Evolutionary conservation across 108 stramenopile species (phyloP).

Genomic region (Mayamaea pseudoterrestris): DNA sequence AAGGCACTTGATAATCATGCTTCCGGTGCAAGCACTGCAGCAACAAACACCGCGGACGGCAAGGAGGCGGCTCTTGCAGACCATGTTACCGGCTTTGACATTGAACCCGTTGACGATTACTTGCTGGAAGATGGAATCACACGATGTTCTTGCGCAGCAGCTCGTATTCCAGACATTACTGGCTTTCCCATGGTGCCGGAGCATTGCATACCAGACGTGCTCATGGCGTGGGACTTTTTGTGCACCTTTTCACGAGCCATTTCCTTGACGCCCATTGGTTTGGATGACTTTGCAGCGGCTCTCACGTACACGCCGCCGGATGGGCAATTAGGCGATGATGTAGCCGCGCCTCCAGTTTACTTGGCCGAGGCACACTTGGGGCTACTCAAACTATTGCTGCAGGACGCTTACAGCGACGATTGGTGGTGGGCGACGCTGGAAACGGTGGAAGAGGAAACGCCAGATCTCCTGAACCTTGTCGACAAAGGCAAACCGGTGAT

Average conservation of each 20-base stretch:
- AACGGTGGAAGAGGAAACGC: conserved; percentile 52
- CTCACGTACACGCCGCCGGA: conserved; percentile 42
- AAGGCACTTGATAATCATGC: conserved; percentile 61
- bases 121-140: neutral
- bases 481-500: conserved; percentile 53
- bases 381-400: conserved; percentile 51
- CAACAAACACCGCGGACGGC: conserved; percentile 15
- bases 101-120: neutral
- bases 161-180: conserved; percentile 43
- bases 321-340: conserved; percentile 11
- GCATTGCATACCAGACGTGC: conserved; percentile 65
- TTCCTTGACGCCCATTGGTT: conserved; percentile 50
- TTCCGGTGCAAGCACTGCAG: conserved; percentile 13
- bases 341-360: conserved; percentile 48
- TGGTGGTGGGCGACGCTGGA: conserved; percentile 88
- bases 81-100: neutral
- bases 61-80: neutral
- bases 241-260: conserved; percentile 65
- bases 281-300: conserved; percentile 72
- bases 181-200: conserved; percentile 57
- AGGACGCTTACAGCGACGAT: conserved; percentile 59
- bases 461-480: conserved; percentile 11
- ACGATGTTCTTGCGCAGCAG: conserved; percentile 16
- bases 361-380: conserved; percentile 73
- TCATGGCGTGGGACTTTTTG: conserved; percentile 80